phyloP scores from a whole-genome alignment of 306 rosid species.

The Myrica gale region DNA sequence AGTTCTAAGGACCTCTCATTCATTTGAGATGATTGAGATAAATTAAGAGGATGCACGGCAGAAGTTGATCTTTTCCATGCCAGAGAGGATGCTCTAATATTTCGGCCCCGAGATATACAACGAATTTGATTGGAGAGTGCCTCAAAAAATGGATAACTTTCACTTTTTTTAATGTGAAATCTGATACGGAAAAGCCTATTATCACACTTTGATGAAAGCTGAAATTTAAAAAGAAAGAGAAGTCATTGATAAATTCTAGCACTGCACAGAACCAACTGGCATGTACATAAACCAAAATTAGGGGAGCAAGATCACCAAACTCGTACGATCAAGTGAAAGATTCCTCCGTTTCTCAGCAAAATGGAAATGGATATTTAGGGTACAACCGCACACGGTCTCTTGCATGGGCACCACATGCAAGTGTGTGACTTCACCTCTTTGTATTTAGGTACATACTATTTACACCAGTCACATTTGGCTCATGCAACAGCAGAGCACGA shows the following conservation, averaged over 20 bases:
- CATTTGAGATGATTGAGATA: conserved; percentile 47
- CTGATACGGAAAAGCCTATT: conserved; percentile 73
- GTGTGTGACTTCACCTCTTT: background rate
- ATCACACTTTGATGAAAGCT: conserved; percentile 95
- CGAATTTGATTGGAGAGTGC: conserved; percentile 70
- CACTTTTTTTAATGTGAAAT: conserved; percentile 56
- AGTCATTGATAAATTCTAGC: conserved; percentile 30
- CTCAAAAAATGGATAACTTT: conserved; percentile 67
- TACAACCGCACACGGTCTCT: background rate
- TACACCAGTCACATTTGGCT: background rate
- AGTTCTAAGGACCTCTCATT: conserved; percentile 45
- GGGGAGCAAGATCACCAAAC: background rate
- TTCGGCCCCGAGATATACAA: conserved; percentile 76
- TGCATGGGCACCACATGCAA: background rate
- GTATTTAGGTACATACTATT: background rate
- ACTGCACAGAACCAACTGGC: conserved; percentile 24
- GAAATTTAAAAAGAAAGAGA: conserved; percentile 34
- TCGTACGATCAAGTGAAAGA: background rate
- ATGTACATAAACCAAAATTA: background rate
- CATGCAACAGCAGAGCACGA: background rate
- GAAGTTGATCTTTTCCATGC: conserved; percentile 65
- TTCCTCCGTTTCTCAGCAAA: too few relatives aligned
- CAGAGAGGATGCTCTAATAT: conserved; percentile 54
- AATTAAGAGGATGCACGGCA: conserved; percentile 31
- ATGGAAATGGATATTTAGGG: background rate